Percentiles rank a stretch among this genome's conserved stretches.
These are phyloP conservation scores for Eucalyptus pauciflora DNA, from an alignment of 345 rosid species.

Conservation along the genomic window DNA sequence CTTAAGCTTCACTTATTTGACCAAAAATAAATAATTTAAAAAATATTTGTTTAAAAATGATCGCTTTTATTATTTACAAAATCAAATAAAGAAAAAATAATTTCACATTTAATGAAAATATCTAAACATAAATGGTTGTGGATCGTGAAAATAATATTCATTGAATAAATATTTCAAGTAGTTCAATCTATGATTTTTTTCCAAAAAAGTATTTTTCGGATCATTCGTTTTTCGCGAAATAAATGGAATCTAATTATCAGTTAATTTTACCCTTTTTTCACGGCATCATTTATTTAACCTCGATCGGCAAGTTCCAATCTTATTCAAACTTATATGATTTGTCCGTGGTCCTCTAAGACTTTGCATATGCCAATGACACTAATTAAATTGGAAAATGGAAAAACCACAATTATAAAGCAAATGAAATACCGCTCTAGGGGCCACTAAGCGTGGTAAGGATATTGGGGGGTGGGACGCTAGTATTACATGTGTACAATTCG, in stretches of 20 bases:
- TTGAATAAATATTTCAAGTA: too few species aligned
- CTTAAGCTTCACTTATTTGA: not conserved
- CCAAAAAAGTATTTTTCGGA: too few species aligned
- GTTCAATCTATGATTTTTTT: too few species aligned
- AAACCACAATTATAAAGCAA: not conserved
- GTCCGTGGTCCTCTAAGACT: not conserved
- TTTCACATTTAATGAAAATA: too few species aligned
- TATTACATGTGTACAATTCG: not conserved
- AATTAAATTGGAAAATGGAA: not conserved
- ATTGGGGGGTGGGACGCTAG: not conserved
- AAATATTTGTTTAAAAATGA: accelerated
- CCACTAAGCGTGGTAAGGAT: not conserved
- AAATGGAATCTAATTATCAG: too few species aligned
- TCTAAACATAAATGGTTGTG: too few species aligned
- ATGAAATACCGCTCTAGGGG: not conserved
- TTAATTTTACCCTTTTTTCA: not conserved
- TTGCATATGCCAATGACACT: not conserved
- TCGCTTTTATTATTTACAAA: too few species aligned
- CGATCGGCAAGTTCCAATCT: not conserved
- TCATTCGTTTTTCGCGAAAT: accelerated
- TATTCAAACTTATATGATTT: not conserved
- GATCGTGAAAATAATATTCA: too few species aligned
- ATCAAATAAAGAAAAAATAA: too few species aligned
- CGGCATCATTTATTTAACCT: not conserved
- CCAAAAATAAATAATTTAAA: too few species aligned